phyloP scores from a whole-genome alignment of 305 asterid species.

The Fraxinus platypoda region DNA sequence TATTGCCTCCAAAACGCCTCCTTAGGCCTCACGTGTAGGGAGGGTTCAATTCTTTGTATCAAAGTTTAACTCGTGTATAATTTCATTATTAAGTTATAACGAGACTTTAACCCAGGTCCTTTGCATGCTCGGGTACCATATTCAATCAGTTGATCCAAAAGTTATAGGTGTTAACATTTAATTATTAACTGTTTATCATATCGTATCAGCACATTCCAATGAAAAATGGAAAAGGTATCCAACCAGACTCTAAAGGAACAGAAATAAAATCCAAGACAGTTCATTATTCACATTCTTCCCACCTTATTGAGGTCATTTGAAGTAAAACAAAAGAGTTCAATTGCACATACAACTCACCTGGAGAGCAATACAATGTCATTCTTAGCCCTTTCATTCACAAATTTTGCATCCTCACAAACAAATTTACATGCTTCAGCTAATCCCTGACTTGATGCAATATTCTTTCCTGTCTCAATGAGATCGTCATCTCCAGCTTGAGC shows the following conservation, averaged over 20 bases:
- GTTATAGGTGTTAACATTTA: neutral
- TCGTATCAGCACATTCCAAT: too few species aligned
- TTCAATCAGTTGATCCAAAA: neutral
- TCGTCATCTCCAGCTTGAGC: constrained; percentile 48
- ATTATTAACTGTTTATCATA: too few species aligned
- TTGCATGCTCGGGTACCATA: neutral
- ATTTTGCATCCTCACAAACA: constrained; percentile 79
- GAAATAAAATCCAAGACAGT: neutral
- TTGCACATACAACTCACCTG: constrained; percentile 45
- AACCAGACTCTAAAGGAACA: neutral
- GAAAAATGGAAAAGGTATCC: neutral
- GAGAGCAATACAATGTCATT: constrained; percentile 82
- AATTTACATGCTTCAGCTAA: constrained; percentile 89
- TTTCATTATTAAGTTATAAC: neutral
- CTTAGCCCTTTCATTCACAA: constrained; percentile 84
- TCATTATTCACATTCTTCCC: neutral
- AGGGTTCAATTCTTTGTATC: neutral
- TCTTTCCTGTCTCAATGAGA: constrained; percentile 39
- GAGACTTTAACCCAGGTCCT: neutral
- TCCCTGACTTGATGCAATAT: constrained; percentile 48
- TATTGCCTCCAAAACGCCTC: neutral
- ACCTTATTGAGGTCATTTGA: neutral
- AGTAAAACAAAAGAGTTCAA: neutral
- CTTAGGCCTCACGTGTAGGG: neutral
- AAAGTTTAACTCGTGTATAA: neutral